Evolutionary conservation across 2,329 filamentous ascomycete species (phyloP).

Genomic region (Verticillium nubilum): DNA sequence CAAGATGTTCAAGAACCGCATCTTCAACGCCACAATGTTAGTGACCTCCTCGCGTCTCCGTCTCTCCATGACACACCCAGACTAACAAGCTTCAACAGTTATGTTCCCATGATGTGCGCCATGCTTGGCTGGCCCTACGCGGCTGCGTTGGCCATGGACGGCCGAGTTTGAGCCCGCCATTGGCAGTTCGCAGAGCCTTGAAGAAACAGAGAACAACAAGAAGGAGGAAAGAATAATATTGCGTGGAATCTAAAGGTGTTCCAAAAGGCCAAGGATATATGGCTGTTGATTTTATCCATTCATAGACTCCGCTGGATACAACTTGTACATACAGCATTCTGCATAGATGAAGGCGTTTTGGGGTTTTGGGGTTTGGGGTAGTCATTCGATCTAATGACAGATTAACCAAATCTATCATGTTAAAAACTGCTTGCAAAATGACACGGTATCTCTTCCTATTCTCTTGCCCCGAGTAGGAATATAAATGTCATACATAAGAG

Average conservation of each 20-base stretch:
- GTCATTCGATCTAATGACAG: slow-evolving; percentile 1
- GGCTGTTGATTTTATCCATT: not conserved
- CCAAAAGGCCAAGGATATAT: not conserved
- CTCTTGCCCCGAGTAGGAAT: too few species aligned
- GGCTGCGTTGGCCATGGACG: slow-evolving; percentile 4
- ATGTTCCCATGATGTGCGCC: not conserved
- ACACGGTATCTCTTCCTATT: too few species aligned
- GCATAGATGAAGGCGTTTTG: slow-evolving; percentile 5
- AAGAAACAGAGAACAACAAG: too few species aligned
- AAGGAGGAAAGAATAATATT: not conserved
- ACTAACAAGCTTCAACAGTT: slow-evolving; percentile 1
- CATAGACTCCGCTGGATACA: not conserved
- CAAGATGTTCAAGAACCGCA: slow-evolving; percentile 23
- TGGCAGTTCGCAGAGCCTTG: too few species aligned
- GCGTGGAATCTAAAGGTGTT: too few species aligned
- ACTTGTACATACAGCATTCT: slow-evolving; percentile 9
- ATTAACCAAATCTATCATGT: slow-evolving; percentile 7
- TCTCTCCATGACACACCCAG: not conserved
- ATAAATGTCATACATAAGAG: too few species aligned
- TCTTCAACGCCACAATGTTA: slow-evolving; percentile 26
- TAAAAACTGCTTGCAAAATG: too few species aligned
- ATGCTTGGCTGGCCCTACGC: slow-evolving; percentile 12
- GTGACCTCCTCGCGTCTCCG: slow-evolving; percentile 9
- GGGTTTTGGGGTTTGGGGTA: slow-evolving; percentile 4
- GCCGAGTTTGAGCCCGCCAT: slow-evolving; percentile 4